phyloP scores from a whole-genome alignment of 208 protist genomes.

The Leishmania major region DNA sequence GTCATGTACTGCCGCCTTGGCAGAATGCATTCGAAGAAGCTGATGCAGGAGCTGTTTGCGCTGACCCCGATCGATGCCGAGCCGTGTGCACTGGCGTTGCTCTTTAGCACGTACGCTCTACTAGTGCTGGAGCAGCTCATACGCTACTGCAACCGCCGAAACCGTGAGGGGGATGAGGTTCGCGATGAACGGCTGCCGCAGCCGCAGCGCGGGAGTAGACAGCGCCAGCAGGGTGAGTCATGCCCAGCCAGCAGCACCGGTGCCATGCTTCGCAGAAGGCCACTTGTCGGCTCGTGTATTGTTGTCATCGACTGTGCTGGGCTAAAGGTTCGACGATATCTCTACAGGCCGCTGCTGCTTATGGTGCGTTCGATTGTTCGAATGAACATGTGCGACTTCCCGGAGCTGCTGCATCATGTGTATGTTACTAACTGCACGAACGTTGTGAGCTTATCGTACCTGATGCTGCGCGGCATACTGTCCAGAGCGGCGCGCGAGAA shows the following conservation, averaged over 20 bases:
- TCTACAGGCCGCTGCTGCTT: constrained; percentile 37
- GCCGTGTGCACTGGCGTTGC: constrained; percentile 41
- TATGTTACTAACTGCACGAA: constrained; percentile 59
- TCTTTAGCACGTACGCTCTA: constrained; percentile 63
- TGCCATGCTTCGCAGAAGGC: constrained; percentile 17
- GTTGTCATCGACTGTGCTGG: constrained; percentile 55
- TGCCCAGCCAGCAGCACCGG: neutral
- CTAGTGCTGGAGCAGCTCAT: constrained; percentile 60
- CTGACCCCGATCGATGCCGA: constrained; percentile 51
- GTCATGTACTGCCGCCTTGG: constrained; percentile 60
- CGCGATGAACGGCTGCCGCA: constrained; percentile 18
- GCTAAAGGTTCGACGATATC: constrained; percentile 31
- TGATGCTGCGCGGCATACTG: constrained; percentile 29
- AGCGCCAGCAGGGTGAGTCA: neutral
- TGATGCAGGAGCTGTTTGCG: constrained; percentile 45
- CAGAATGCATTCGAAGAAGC: constrained; percentile 31
- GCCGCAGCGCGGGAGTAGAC: neutral
- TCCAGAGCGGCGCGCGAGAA: constrained; percentile 38
- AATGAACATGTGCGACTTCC: constrained; percentile 49
- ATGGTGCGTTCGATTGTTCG: constrained; percentile 45
- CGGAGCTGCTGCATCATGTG: constrained; percentile 57
- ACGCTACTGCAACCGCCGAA: constrained; percentile 42
- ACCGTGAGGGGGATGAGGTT: constrained; percentile 25
- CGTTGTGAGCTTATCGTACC: constrained; percentile 37
- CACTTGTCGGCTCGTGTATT: constrained; percentile 31